Conservation (phyloP, 331 rosid genomes). For the Saraca asoca region DNA sequence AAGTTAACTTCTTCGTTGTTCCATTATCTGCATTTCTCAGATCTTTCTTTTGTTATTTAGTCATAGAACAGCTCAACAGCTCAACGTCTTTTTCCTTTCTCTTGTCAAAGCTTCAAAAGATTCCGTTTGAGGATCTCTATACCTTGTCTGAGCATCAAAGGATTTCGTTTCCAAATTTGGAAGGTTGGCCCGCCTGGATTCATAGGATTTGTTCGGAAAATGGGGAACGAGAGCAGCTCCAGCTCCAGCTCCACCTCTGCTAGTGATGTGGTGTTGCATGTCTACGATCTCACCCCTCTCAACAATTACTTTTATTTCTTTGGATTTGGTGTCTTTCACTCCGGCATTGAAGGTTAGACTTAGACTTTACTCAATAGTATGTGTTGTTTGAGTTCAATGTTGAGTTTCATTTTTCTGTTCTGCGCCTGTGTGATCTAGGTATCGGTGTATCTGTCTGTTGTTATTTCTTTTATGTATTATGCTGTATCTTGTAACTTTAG, state of each 20-base stretch:
- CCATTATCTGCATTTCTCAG: too few species aligned
- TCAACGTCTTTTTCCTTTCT: too few species aligned
- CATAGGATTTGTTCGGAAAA: constrained; percentile 38
- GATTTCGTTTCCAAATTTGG: constrained; percentile 28
- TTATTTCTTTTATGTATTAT: too few species aligned
- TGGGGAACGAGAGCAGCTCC: constrained; percentile 65
- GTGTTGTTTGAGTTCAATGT: background rate
- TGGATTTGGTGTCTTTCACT: constrained; percentile 89
- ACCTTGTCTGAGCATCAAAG: constrained; percentile 34
- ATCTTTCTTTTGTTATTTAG: too few species aligned
- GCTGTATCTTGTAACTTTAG: too few species aligned
- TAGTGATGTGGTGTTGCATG: constrained; percentile 62
- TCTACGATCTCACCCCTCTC: constrained; percentile 87
- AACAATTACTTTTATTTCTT: constrained; percentile 78
- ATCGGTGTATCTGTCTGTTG: background rate
- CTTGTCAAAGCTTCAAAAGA: too few species aligned
- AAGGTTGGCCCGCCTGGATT: constrained; percentile 26
- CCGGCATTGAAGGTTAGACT: constrained; percentile 83
- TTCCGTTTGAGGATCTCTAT: too few species aligned
- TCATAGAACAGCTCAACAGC: too few species aligned
- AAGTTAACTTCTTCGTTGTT: too few species aligned
- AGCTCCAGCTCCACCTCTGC: constrained; percentile 38
- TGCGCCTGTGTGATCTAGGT: constrained; percentile 32
- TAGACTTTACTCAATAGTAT: background rate
- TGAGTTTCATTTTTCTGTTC: background rate